A percentile compares a stretch with the other conserved stretches of the same genome.
Conservation (phyloP, 1,139 yeast genomes). For the Pichia sp. region DNA sequence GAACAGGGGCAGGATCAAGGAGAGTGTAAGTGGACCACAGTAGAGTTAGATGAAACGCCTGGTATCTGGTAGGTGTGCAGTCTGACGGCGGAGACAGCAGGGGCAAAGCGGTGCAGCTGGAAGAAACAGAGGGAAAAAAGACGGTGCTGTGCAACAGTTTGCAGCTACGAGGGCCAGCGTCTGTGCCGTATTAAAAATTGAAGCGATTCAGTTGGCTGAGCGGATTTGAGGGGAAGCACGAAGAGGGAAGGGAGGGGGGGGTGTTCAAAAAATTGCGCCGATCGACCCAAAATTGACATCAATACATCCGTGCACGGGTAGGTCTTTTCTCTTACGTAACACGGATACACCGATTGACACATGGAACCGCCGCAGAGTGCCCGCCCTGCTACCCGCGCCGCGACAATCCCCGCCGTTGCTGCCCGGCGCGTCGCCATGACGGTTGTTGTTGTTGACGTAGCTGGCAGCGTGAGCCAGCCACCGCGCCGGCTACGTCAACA, state of each 20-base stretch:
- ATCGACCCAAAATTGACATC: not conserved
- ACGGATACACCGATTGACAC: too few relatives aligned
- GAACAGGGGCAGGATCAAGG: too few relatives aligned
- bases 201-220: constrained; percentile 16
- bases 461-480: not conserved
- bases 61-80: too few relatives aligned
- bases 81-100: not conserved
- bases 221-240: constrained; percentile 8
- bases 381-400: too few relatives aligned
- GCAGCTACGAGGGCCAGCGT: constrained; percentile 1
- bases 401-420: not conserved
- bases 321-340: too few relatives aligned
- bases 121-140: not conserved
- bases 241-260: not conserved
- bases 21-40: too few relatives aligned
- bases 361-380: too few relatives aligned
- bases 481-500: not conserved
- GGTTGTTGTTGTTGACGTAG: too few relatives aligned
- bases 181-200: constrained; percentile 9
- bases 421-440: not conserved
- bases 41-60: too few relatives aligned
- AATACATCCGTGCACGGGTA: not conserved
- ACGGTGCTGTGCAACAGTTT: not conserved
- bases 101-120: not conserved
- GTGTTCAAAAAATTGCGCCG: not conserved